phyloP scores from a whole-genome alignment of 208 protist genomes.

The Acanthamoeba rhysodes region DNA sequence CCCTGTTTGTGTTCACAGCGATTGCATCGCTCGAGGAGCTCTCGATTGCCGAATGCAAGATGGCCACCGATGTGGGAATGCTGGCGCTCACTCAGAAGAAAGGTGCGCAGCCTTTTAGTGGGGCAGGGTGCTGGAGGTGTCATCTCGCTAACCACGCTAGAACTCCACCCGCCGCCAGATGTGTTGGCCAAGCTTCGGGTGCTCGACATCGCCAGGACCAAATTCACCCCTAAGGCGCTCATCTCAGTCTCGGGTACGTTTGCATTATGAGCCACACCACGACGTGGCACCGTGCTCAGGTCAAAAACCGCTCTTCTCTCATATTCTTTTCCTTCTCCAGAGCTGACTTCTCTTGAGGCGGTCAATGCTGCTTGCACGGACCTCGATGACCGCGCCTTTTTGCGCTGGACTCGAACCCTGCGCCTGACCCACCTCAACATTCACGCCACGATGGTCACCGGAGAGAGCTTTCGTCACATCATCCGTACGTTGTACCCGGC shows the following conservation, averaged over 20 bases:
- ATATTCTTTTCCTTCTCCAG: neutral
- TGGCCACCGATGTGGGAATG: neutral
- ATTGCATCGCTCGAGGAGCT: conserved; percentile 24
- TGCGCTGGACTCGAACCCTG: neutral
- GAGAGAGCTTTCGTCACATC: neutral
- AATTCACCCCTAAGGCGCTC: neutral
- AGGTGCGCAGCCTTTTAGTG: neutral
- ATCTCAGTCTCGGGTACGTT: neutral
- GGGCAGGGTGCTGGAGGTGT: too few relatives aligned
- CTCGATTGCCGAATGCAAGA: conserved; percentile 16
- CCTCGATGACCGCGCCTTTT: neutral
- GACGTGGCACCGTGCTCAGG: too few relatives aligned
- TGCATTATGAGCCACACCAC: neutral
- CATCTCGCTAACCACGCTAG: too few relatives aligned
- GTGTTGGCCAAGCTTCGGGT: neutral
- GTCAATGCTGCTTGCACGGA: conserved; percentile 21
- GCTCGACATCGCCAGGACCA: conserved; percentile 16
- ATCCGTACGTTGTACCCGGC: neutral
- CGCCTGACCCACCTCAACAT: neutral
- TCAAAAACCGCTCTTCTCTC: neutral
- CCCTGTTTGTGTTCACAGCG: neutral
- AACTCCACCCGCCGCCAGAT: neutral
- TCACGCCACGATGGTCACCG: neutral
- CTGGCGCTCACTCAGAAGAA: neutral
- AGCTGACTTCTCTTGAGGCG: neutral